A percentile compares a stretch with the other conserved stretches of the same genome.
phyloP scores from a whole-genome alignment of 2,329 filamentous ascomycete genomes.

The Phaeophleospora eucalypticola region DNA sequence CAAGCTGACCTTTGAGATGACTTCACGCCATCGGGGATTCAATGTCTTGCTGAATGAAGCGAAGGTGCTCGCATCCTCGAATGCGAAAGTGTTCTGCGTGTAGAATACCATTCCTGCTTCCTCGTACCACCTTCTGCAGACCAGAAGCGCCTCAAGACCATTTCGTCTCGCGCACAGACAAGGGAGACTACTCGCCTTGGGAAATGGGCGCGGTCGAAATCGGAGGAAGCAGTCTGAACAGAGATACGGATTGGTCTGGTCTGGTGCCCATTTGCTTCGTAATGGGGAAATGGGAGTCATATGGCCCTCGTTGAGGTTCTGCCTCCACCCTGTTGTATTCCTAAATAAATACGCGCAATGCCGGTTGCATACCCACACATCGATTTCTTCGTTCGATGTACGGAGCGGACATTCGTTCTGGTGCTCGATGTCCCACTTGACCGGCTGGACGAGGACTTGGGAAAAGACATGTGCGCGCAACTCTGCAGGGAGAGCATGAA shows the following conservation, averaged over 20 bases:
- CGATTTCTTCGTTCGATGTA: neutral
- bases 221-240: constrained; percentile 18
- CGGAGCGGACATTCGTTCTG: constrained; percentile 6
- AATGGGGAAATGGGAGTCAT: constrained; percentile 7
- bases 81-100: constrained; percentile 19
- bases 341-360: no score
- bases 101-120: constrained; percentile 17
- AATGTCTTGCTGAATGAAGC: constrained; percentile 4
- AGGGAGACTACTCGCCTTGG: constrained; percentile 6
- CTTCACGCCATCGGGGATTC: constrained; percentile 6
- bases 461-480: constrained; percentile 18
- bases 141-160: constrained; percentile 15
- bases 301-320: neutral
- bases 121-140: constrained; percentile 16
- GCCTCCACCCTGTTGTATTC: no score
- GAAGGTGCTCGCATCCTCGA: constrained; percentile 12
- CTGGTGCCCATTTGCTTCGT: constrained; percentile 16
- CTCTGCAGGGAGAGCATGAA: constrained; percentile 16
- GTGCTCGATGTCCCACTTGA: constrained; percentile 15
- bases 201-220: constrained; percentile 8
- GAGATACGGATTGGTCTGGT: constrained; percentile 14
- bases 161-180: constrained; percentile 17
- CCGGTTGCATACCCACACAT: neutral
- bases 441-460: constrained; percentile 10
- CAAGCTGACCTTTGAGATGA: constrained; percentile 10